A percentile compares a stretch with the other conserved stretches of the same genome.
These are phyloP conservation scores for Epichloe sylvatica DNA, from an alignment of 2,329 filamentous ascomycete species.

Conservation along the genomic window DNA sequence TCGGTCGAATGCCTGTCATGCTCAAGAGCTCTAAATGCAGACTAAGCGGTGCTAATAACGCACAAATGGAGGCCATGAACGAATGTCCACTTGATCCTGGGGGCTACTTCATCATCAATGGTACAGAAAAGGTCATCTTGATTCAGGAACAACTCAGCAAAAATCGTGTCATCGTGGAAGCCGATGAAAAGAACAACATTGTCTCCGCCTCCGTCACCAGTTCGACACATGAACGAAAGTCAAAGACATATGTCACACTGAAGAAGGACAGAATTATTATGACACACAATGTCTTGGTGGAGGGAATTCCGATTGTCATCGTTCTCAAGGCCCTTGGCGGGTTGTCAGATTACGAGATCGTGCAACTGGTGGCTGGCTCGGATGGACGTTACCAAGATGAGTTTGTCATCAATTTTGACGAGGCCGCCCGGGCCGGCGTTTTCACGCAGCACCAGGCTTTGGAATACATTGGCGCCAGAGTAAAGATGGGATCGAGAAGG, in stretches of 20 bases:
- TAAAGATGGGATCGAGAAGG: conserved; percentile 70
- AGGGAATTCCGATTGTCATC: conserved; percentile 91
- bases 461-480: conserved; percentile 75
- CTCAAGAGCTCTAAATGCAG: conserved; percentile 89
- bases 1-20: conserved; percentile 94
- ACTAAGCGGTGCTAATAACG: conserved; percentile 67
- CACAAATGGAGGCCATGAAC: conserved; percentile 81
- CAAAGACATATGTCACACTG: conserved; percentile 87
- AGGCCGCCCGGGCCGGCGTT: conserved; percentile 69
- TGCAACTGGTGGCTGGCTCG: conserved; percentile 76
- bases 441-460: conserved; percentile 91
- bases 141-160: conserved; percentile 98
- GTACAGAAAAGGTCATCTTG: conserved; percentile 95
- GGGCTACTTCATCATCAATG: conserved; percentile 97
- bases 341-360: conserved; percentile 86
- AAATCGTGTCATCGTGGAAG: conserved; percentile 95
- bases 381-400: conserved; percentile 87
- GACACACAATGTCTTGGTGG: conserved; percentile 82
- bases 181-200: conserved; percentile 78
- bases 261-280: conserved; percentile 88
- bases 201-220: conserved; percentile 94
- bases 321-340: conserved; percentile 87
- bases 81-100: conserved; percentile 94
- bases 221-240: conserved; percentile 94
- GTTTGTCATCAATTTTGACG: conserved; percentile 90